Percentiles rank a stretch among this genome's conserved stretches.
These are phyloP conservation scores for Cryptosporidium tyzzeri DNA, from an alignment of 169 alveolate genomes.

Conservation along the genomic window DNA sequence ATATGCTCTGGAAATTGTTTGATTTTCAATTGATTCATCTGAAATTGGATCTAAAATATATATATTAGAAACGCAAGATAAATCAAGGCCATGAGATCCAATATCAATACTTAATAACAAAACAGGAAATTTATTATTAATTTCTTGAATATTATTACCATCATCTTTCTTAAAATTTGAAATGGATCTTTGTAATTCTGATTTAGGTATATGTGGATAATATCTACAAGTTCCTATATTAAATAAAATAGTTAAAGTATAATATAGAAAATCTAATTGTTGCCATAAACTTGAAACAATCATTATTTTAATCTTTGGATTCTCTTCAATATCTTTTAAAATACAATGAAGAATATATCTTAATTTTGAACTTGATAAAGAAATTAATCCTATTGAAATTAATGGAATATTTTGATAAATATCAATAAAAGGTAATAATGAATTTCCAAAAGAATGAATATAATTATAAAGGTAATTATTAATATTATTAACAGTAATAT, in stretches of 20 bases:
- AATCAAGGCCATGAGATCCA: slow-evolving; percentile 66
- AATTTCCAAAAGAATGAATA: not conserved
- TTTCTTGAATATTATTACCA: not conserved
- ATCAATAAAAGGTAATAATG: not conserved
- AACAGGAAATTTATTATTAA: not conserved
- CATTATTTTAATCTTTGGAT: slow-evolving; percentile 44
- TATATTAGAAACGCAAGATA: slow-evolving; percentile 44
- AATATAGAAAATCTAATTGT: slow-evolving; percentile 47
- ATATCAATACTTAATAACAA: slow-evolving; percentile 44
- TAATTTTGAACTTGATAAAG: slow-evolving; percentile 65
- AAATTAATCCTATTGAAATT: slow-evolving; percentile 38
- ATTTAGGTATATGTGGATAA: slow-evolving; percentile 64
- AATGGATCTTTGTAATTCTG: slow-evolving; percentile 25
- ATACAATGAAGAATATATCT: slow-evolving; percentile 51
- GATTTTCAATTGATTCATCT: slow-evolving; percentile 57
- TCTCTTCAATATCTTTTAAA: slow-evolving; percentile 11
- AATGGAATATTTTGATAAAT: slow-evolving; percentile 25
- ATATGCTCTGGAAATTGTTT: slow-evolving; percentile 65
- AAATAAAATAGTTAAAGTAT: slow-evolving; percentile 42
- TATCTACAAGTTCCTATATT: slow-evolving; percentile 45
- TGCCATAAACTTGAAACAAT: slow-evolving; percentile 71
- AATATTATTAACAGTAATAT: slow-evolving; percentile 26
- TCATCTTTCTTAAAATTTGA: slow-evolving; percentile 17
- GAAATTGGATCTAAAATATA: slow-evolving; percentile 65
- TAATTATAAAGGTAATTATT: slow-evolving; percentile 29